A percentile compares a stretch with the other conserved stretches of the same genome.
Conservation (phyloP, 2,329 filamentous ascomycete genomes). For the Septoria petroselini region DNA sequence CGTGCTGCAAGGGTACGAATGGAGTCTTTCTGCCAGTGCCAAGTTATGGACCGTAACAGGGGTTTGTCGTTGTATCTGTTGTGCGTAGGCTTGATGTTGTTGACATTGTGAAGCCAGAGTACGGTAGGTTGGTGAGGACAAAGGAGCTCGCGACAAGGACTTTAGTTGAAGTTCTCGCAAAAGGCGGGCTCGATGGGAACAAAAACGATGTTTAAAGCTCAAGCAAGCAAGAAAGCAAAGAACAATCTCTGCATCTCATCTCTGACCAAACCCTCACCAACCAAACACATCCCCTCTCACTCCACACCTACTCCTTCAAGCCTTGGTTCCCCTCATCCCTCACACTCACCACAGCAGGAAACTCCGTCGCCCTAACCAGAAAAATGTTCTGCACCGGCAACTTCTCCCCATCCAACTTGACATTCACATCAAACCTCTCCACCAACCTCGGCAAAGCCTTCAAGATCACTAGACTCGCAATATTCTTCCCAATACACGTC, state of each 20-base stretch:
- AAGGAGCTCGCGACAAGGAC: no score
- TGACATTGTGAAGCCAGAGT: no score
- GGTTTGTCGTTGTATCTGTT: constrained; percentile 3
- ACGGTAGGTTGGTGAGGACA: no score
- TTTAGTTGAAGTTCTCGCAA: no score
- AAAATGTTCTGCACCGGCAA: constrained; percentile 14
- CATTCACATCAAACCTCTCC: constrained; percentile 14
- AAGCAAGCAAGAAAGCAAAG: no score
- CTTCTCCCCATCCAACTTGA: neutral
- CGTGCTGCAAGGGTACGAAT: constrained; percentile 1
- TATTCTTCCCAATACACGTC: constrained; percentile 18
- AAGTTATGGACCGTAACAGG: neutral
- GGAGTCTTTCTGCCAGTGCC: constrained; percentile 4
- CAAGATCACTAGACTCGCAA: constrained; percentile 15
- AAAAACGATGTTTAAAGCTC: no score
- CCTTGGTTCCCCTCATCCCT: constrained; percentile 1
- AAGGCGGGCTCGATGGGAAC: no score
- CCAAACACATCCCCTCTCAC: no score
- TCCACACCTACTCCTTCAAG: neutral
- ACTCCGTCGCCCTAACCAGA: constrained; percentile 10
- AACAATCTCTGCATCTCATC: no score
- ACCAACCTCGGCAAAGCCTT: constrained; percentile 12
- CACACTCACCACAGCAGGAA: constrained; percentile 11
- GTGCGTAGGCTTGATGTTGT: neutral
- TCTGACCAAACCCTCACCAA: no score